These are phyloP conservation scores for Funneliformis geosporum DNA, from an alignment of 192 early-diverging fungal species.

Conservation along the genomic window DNA sequence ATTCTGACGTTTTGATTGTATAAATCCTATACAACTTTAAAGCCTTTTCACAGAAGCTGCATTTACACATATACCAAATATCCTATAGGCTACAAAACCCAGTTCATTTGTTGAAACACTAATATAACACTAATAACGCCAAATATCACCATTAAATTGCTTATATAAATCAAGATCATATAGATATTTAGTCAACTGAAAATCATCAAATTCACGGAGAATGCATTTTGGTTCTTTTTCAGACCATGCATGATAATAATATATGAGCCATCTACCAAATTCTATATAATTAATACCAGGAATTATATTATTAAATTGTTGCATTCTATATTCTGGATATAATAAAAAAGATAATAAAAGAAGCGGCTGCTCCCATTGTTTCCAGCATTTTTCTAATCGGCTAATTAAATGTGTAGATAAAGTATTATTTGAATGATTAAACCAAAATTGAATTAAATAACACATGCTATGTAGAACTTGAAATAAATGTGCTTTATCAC, in stretches of 20 bases:
- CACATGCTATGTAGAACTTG: neutral
- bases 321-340: neutral
- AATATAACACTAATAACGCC: too few species aligned
- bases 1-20: neutral
- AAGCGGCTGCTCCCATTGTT: neutral
- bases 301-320: neutral
- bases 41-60: neutral
- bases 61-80: neutral
- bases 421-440: neutral
- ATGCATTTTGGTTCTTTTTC: neutral
- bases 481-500: neutral
- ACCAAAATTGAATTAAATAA: constrained; percentile 9
- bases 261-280: constrained; percentile 1
- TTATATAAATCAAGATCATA: neutral
- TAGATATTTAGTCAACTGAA: neutral
- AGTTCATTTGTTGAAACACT: neutral
- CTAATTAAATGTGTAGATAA: neutral
- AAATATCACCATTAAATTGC: neutral
- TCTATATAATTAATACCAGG: neutral
- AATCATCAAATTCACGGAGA: constrained; percentile 2
- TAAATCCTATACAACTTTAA: too few species aligned
- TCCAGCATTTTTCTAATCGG: neutral
- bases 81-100: neutral
- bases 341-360: constrained; percentile 12
- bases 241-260: constrained; percentile 15